phyloP scores from a whole-genome alignment of 1,284 basidiomycete species.

The Leccinum griseonigrum region DNA sequence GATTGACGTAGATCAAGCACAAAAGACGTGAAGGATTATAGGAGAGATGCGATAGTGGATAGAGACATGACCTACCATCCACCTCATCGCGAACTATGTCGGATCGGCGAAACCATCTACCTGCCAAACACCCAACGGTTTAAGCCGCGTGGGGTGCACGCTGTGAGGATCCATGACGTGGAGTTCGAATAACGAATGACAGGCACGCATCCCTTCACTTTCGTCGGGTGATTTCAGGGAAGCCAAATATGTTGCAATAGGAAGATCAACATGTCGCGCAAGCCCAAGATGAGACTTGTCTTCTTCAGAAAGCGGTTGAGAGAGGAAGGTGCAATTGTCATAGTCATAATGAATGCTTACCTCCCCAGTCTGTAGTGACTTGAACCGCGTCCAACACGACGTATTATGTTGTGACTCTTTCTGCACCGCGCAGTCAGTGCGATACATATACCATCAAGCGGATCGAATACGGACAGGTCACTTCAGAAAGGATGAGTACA shows the following conservation, averaged over 20 bases:
- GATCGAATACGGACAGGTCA: constrained; percentile 41
- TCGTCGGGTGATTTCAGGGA: constrained; percentile 17
- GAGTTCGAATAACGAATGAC: constrained; percentile 48
- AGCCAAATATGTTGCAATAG: constrained; percentile 26
- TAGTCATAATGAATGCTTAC: constrained; percentile 5
- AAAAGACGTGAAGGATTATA: constrained; percentile 28
- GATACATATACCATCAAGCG: constrained; percentile 43
- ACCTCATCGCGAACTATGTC: constrained; percentile 41
- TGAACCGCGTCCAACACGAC: constrained; percentile 21
- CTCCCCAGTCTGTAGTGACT: constrained; percentile 23
- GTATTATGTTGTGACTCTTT: constrained; percentile 1
- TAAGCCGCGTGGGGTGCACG: constrained; percentile 40
- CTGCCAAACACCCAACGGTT: constrained; percentile 54
- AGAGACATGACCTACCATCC: constrained; percentile 41
- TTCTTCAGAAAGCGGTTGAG: constrained; percentile 14
- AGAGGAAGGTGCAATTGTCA: background rate
- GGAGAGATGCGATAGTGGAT: constrained; percentile 11
- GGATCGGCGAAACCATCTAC: constrained; percentile 46
- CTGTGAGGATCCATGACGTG: constrained; percentile 35
- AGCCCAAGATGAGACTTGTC: constrained; percentile 21
- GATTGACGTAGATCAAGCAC: constrained; percentile 26
- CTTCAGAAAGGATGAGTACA: constrained; percentile 29
- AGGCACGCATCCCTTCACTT: constrained; percentile 4
- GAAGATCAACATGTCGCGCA: constrained; percentile 21
- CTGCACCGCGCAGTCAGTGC: constrained; percentile 28